A percentile compares a stretch with the other conserved stretches of the same genome.
phyloP scores from a whole-genome alignment of 2,329 filamentous ascomycete genomes.

The Colletotrichum cereale region DNA sequence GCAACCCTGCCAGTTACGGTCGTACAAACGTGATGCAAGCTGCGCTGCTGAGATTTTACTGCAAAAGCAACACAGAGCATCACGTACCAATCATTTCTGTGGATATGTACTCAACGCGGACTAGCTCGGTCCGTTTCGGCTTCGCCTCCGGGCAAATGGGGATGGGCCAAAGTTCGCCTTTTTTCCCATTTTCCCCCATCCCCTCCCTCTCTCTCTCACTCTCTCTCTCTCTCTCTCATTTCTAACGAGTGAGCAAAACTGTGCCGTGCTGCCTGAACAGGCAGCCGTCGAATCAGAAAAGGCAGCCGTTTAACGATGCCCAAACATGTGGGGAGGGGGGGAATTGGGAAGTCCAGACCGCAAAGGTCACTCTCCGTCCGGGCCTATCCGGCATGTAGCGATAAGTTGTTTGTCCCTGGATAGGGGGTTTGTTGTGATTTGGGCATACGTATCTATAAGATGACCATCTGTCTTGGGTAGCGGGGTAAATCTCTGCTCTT shows the following conservation, averaged over 20 bases:
- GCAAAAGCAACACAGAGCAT: slow-evolving; percentile 1
- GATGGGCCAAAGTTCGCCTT: neutral
- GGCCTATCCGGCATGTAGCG: slow-evolving; percentile 4
- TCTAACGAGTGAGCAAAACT: neutral
- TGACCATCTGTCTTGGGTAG: slow-evolving; percentile 13
- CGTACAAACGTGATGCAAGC: neutral
- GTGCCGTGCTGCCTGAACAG: neutral
- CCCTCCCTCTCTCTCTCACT: neutral
- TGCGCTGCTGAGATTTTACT: neutral
- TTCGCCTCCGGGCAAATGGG: neutral
- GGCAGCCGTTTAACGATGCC: slow-evolving; percentile 20
- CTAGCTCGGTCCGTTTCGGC: slow-evolving; percentile 14
- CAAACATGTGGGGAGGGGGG: neutral
- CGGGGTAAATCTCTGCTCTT: slow-evolving; percentile 17
- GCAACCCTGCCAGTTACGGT: neutral
- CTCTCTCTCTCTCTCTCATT: neutral
- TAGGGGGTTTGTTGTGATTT: slow-evolving; percentile 21
- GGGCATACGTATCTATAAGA: slow-evolving; percentile 17
- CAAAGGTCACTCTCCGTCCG: neutral
- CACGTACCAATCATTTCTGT: slow-evolving; percentile 7
- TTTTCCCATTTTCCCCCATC: neutral
- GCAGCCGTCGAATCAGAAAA: slow-evolving; percentile 16
- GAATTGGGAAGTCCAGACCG: neutral
- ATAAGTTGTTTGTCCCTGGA: neutral
- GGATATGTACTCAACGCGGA: slow-evolving; percentile 1